Conservation (phyloP, 2,329 filamentous ascomycete genomes). For the Phyllosticta citribraziliensis region DNA sequence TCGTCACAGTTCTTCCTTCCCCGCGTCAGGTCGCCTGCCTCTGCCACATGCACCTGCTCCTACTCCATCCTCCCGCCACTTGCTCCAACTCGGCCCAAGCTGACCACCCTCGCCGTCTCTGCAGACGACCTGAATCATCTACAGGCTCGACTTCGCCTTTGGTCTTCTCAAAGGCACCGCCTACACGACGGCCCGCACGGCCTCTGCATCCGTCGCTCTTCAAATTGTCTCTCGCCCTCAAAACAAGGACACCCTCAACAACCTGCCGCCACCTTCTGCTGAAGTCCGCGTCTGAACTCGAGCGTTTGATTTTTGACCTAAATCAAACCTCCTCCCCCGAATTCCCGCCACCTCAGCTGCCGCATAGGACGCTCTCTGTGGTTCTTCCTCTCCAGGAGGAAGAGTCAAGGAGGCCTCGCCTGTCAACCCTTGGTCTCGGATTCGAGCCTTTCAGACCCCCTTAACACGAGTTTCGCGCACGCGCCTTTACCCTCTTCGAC, state of each 20-base stretch:
- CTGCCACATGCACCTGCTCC: slow-evolving; percentile 2
- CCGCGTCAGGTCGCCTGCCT: background rate
- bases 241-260: slow-evolving; percentile 41
- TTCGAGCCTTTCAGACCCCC: slow-evolving; percentile 92
- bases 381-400: slow-evolving; percentile 99
- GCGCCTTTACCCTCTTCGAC: slow-evolving; percentile 11
- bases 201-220: slow-evolving; percentile 32
- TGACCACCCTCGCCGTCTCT: background rate
- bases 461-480: slow-evolving; percentile 51
- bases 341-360: slow-evolving; percentile 73
- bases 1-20: background rate
- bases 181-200: slow-evolving; percentile 35
- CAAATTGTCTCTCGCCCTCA: slow-evolving; percentile 38
- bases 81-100: background rate
- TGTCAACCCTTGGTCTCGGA: slow-evolving; percentile 63
- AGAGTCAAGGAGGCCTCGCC: slow-evolving; percentile 99
- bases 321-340: slow-evolving; percentile 40
- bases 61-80: slow-evolving; percentile 1
- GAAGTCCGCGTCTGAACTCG: slow-evolving; percentile 26
- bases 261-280: slow-evolving; percentile 35
- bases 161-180: slow-evolving; percentile 33
- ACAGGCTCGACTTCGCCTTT: slow-evolving; percentile 20
- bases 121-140: slow-evolving; percentile 3
- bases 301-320: slow-evolving; percentile 34
- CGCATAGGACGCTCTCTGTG: slow-evolving; percentile 97